A percentile compares a stretch with the other conserved stretches of the same genome.
phyloP scores from a whole-genome alignment of 352 stramenopile genomes.

The Phytophthora kernoviae region DNA sequence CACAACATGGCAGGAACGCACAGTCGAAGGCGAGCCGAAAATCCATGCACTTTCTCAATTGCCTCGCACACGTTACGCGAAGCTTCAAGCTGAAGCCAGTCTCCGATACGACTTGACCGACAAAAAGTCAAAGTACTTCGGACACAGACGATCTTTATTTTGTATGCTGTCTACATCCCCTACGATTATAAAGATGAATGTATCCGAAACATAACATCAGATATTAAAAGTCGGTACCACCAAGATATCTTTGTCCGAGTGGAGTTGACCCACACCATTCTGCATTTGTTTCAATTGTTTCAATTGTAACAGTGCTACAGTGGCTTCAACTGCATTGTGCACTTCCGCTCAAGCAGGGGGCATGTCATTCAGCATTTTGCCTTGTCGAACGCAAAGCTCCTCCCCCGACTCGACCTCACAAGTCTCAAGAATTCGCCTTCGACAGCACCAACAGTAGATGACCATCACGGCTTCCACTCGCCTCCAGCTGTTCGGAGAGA shows the following conservation, averaged over 20 bases:
- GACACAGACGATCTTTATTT: background rate
- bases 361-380: constrained; percentile 33
- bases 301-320: background rate
- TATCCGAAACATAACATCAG: too few relatives aligned
- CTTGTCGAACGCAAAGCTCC: constrained; percentile 26
- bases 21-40: too few relatives aligned
- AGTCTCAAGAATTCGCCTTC: background rate
- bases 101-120: background rate
- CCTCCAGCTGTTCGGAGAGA: constrained; percentile 21
- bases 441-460: constrained; percentile 6
- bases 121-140: background rate
- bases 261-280: background rate
- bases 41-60: too few relatives aligned
- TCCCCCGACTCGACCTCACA: background rate
- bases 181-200: too few relatives aligned
- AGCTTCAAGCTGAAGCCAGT: background rate
- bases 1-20: too few relatives aligned
- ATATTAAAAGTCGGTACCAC: too few relatives aligned
- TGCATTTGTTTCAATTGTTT: background rate
- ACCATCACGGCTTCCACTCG: constrained; percentile 28
- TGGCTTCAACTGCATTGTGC: constrained; percentile 10
- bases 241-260: too few relatives aligned
- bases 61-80: too few relatives aligned
- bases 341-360: constrained; percentile 3
- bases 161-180: background rate